These are phyloP conservation scores for Pisolithus tinctorius DNA, from an alignment of 768 basidiomycete genomes.

Conservation along the genomic window DNA sequence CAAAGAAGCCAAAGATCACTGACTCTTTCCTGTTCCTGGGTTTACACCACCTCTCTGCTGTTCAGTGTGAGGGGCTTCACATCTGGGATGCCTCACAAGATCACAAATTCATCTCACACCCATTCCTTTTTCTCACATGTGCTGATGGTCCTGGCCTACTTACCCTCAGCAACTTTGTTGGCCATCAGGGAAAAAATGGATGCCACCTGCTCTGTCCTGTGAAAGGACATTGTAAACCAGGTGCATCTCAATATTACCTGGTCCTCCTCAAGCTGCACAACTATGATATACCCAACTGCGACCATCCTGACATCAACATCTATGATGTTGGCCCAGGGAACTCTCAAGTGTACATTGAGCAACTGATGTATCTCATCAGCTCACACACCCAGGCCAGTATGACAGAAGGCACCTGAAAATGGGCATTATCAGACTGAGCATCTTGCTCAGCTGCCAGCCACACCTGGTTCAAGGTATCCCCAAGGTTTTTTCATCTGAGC, in stretches of 20 bases:
- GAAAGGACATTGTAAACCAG: slow-evolving; percentile 26
- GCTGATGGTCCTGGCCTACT: slow-evolving; percentile 30
- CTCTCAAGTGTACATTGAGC: not conserved
- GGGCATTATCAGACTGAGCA: slow-evolving; percentile 28
- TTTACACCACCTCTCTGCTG: slow-evolving; percentile 8
- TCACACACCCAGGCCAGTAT: slow-evolving; percentile 21
- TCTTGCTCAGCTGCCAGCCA: slow-evolving; percentile 29
- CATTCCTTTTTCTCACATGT: slow-evolving; percentile 13
- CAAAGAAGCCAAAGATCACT: slow-evolving; percentile 26
- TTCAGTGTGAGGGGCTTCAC: slow-evolving; percentile 13
- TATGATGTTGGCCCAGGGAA: slow-evolving; percentile 1
- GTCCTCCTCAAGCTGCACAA: slow-evolving; percentile 24
- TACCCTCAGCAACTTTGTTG: slow-evolving; percentile 26
- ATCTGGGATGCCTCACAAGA: slow-evolving; percentile 16
- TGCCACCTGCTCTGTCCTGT: slow-evolving; percentile 25
- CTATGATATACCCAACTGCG: slow-evolving; percentile 14
- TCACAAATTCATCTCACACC: slow-evolving; percentile 2
- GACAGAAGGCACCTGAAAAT: slow-evolving; percentile 19
- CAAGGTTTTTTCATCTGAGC: slow-evolving; percentile 29
- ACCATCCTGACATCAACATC: slow-evolving; percentile 19
- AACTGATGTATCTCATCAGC: not conserved
- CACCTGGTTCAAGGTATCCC: slow-evolving; percentile 24
- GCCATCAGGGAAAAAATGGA: slow-evolving; percentile 25
- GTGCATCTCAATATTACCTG: slow-evolving; percentile 29
- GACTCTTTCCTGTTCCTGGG: slow-evolving; percentile 20